These are phyloP conservation scores for Recurvomyces mirabilis DNA, from an alignment of 495 filamentous ascomycete species.

Conservation along the genomic window DNA sequence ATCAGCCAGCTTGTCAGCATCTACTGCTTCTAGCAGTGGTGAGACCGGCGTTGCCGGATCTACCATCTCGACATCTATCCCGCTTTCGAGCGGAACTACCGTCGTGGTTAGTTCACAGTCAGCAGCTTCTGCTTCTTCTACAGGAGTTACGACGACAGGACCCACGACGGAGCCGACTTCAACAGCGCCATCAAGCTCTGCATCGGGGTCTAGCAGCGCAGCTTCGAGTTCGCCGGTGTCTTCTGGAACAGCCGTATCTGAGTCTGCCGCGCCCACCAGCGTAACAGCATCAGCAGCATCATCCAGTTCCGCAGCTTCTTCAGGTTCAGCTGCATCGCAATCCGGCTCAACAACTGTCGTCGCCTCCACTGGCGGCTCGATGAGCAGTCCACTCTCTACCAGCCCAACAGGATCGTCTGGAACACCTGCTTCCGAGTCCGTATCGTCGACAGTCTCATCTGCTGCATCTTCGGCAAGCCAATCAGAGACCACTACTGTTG, in stretches of 20 bases:
- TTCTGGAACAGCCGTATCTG: too few species aligned
- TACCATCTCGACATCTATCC: slow-evolving; percentile 8
- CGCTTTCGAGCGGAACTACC: slow-evolving; percentile 1
- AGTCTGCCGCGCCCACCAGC: too few species aligned
- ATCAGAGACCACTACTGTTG: slow-evolving; percentile 3
- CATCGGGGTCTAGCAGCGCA: not conserved
- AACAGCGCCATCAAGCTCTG: not conserved
- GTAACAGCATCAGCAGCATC: not conserved
- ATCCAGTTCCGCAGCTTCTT: too few species aligned
- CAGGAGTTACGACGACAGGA: not conserved
- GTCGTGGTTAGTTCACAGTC: not conserved
- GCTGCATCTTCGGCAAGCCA: too few species aligned
- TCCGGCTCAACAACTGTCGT: not conserved
- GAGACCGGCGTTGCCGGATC: too few species aligned
- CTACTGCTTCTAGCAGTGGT: too few species aligned
- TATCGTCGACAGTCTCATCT: not conserved
- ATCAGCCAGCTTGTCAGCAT: too few species aligned
- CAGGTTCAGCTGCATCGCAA: too few species aligned
- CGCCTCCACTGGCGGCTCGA: not conserved
- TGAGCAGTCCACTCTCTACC: not conserved
- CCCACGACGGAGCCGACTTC: not conserved
- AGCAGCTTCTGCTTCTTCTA: too few species aligned
- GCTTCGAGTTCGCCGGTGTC: not conserved
- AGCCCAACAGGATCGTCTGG: too few species aligned
- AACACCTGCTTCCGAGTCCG: too few species aligned